These are phyloP conservation scores for Spinacia oleracea DNA, from an alignment of 179 eudicot species.

Conservation along the genomic window DNA sequence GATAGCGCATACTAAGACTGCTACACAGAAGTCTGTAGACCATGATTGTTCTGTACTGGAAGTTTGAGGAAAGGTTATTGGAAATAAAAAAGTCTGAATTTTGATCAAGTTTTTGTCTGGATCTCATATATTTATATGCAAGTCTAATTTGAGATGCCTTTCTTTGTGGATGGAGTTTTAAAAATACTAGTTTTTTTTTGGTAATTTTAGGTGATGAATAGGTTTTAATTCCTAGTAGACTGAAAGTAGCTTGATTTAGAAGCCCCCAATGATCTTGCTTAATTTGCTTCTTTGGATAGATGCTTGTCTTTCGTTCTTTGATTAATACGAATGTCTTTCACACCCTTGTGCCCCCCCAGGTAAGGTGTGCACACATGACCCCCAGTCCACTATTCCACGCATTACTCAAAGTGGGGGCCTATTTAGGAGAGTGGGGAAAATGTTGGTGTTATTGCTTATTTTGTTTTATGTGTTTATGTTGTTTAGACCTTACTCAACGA, in stretches of 20 bases:
- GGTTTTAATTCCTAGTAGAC: not conserved
- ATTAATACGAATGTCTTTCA: not conserved
- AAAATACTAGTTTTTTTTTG: not conserved
- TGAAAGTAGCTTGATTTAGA: not conserved
- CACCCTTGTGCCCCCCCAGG: not conserved
- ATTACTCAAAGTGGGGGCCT: not conserved
- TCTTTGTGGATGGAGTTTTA: not conserved
- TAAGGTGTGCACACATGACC: not conserved
- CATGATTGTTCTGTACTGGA: no score
- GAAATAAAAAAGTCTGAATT: not conserved
- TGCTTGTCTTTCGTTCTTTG: not conserved
- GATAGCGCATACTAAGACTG: no score
- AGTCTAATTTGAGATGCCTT: not conserved
- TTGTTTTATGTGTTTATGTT: not conserved
- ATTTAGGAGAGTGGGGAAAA: not conserved
- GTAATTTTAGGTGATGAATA: not conserved
- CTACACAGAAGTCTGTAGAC: no score
- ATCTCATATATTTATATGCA: not conserved
- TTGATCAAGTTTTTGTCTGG: not conserved
- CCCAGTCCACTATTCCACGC: no score
- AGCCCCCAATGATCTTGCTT: not conserved
- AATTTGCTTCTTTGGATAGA: not conserved
- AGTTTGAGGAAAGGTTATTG: no score
- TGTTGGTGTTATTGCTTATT: not conserved
- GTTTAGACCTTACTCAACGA: no score